phyloP scores from a whole-genome alignment of 805 yeast species.

The Nakazawaea ishiwadae region DNA sequence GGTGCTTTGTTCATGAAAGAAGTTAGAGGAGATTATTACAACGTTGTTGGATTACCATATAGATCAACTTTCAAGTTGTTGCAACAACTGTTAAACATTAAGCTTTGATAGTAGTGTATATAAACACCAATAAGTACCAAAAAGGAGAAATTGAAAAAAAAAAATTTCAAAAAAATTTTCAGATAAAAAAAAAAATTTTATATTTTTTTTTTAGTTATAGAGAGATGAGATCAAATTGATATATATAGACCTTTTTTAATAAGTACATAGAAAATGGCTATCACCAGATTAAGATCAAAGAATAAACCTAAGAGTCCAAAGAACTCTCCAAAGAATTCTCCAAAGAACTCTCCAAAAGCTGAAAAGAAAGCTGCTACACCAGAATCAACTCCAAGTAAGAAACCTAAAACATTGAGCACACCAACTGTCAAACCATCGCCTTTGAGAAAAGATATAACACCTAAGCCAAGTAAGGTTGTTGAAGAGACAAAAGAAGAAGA shows the following conservation, averaged over 20 bases:
- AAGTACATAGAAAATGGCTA: slow-evolving; percentile 4
- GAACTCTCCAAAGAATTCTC: slow-evolving; percentile 9
- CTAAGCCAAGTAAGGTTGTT: slow-evolving; percentile 8
- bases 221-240: slow-evolving; percentile 5
- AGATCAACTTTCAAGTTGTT: slow-evolving; percentile 40
- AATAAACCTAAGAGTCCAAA: slow-evolving; percentile 8
- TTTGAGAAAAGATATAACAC: slow-evolving; percentile 3
- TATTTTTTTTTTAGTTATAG: not conserved
- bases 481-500: slow-evolving; percentile 14
- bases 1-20: slow-evolving; percentile 62
- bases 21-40: slow-evolving; percentile 77
- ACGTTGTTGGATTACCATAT: slow-evolving; percentile 85
- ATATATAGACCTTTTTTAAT: not conserved
- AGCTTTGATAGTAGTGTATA: slow-evolving; percentile 2
- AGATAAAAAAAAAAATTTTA: not conserved
- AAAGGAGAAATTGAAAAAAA: not conserved
- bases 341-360: slow-evolving; percentile 1
- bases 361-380: not conserved
- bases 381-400: slow-evolving; percentile 3
- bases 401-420: not conserved
- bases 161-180: slow-evolving; percentile 2
- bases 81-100: slow-evolving; percentile 7
- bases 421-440: slow-evolving; percentile 6
- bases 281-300: slow-evolving; percentile 10
- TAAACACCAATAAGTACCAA: not conserved